phyloP scores from a whole-genome alignment of 139 green algal species.

The Coccomyxa sp. region DNA sequence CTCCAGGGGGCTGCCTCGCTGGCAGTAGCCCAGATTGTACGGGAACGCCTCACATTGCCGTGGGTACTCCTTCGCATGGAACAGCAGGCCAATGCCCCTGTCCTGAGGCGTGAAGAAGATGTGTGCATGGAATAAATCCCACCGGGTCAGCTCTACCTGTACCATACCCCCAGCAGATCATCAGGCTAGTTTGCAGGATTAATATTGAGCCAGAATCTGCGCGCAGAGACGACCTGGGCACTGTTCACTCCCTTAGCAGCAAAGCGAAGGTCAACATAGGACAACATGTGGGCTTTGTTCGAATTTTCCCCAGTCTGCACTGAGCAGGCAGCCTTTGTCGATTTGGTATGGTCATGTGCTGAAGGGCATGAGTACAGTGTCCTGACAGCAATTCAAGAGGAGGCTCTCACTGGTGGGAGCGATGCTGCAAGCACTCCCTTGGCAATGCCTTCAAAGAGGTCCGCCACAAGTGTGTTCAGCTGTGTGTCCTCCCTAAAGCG shows the following conservation, averaged over 20 bases:
- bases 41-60: conserved; percentile 17
- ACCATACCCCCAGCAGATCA: not conserved
- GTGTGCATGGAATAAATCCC: conserved; percentile 37
- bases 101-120: conserved; percentile 15
- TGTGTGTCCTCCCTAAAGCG: not conserved
- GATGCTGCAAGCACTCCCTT: not conserved
- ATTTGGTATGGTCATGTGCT: too few species aligned
- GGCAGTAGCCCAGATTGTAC: conserved; percentile 29
- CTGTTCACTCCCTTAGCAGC: not conserved
- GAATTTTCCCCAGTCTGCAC: too few species aligned
- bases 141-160: conserved; percentile 13
- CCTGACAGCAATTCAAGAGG: too few species aligned
- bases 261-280: not conserved
- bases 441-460: not conserved
- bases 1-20: conserved; percentile 10
- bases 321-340: too few species aligned
- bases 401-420: not conserved
- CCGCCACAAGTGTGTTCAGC: not conserved
- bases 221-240: not conserved
- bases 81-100: conserved; percentile 23
- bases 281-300: too few species aligned
- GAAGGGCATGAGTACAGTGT: too few species aligned
- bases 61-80: conserved; percentile 35
- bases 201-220: not conserved
- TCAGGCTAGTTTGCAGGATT: not conserved